Percentiles rank a stretch among this genome's conserved stretches.
Conservation (phyloP, 192 early-diverging fungal species). For the Coemansia sp. region DNA sequence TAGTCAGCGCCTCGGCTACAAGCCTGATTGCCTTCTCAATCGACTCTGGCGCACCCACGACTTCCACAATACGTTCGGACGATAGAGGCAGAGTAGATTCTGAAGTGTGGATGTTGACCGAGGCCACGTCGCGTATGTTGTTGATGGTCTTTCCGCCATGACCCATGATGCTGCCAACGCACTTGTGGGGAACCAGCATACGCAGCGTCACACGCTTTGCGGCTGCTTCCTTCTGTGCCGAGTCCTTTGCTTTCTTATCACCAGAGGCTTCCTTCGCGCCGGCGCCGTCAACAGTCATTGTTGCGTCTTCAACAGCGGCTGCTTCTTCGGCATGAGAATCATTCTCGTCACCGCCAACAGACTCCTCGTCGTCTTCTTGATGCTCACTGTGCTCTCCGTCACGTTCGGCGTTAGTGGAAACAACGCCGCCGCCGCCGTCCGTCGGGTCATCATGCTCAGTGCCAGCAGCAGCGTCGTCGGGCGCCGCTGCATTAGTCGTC, state of each 20-base stretch:
- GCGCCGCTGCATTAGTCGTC: not conserved
- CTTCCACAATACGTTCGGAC: conserved; percentile 44
- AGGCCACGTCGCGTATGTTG: conserved; percentile 37
- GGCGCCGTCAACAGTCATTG: not conserved
- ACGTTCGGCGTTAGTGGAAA: not conserved
- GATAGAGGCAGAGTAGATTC: conserved; percentile 45
- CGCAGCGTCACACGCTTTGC: conserved; percentile 26
- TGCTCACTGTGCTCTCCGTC: not conserved
- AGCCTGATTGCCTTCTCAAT: conserved; percentile 43
- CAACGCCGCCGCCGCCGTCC: not conserved
- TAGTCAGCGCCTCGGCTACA: conserved; percentile 35
- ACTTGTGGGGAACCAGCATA: conserved; percentile 51
- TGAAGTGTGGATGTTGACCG: conserved; percentile 48
- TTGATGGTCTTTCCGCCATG: conserved; percentile 52
- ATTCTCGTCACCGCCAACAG: not conserved
- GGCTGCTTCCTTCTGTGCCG: conserved; percentile 4
- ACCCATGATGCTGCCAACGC: conserved; percentile 56
- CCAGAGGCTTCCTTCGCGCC: conserved; percentile 1
- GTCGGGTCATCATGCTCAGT: not conserved
- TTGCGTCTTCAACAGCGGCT: conserved; percentile 2
- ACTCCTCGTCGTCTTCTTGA: not conserved
- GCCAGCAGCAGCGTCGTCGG: conserved; percentile 6
- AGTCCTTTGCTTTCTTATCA: conserved; percentile 6
- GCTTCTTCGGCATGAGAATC: not conserved
- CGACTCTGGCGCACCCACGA: conserved; percentile 34